Evolutionary conservation across 495 filamentous ascomycete genomes (phyloP).

Genomic region (Penicillium roqueforti): DNA sequence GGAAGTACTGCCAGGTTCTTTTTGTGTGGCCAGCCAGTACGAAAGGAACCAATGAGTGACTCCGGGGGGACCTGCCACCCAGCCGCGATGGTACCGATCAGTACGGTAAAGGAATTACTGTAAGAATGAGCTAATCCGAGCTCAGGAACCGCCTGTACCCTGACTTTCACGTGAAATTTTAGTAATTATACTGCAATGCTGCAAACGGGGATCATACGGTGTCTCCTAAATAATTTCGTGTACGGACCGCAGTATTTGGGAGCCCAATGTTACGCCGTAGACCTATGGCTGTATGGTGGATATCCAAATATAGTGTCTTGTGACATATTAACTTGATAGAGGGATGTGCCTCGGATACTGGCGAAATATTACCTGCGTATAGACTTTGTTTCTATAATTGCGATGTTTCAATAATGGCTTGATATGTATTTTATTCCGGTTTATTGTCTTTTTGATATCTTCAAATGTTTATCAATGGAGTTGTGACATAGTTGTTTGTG

Average conservation of each 20-base stretch:
- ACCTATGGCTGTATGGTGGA: neutral
- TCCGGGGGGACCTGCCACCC: neutral
- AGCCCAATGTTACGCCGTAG: slow-evolving; percentile 1
- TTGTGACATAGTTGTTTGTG: neutral
- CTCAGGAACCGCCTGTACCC: slow-evolving; percentile 4
- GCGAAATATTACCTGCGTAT: neutral
- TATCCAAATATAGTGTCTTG: neutral
- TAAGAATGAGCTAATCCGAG: slow-evolving; percentile 9
- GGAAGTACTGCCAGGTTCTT: slow-evolving; percentile 21
- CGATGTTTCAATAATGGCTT: neutral
- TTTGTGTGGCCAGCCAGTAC: slow-evolving; percentile 21
- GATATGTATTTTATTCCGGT: neutral
- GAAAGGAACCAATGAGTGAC: slow-evolving; percentile 19
- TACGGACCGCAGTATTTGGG: too few relatives aligned
- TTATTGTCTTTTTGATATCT: neutral
- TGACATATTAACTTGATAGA: slow-evolving; percentile 1
- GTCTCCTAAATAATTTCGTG: neutral
- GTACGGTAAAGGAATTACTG: slow-evolving; percentile 15
- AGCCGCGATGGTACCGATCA: slow-evolving; percentile 7
- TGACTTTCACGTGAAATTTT: neutral
- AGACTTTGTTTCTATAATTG: neutral
- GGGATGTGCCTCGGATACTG: slow-evolving; percentile 3
- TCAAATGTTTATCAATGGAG: neutral
- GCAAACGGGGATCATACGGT: slow-evolving; percentile 21
- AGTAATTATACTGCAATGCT: slow-evolving; percentile 17